phyloP scores from a whole-genome alignment of 1,284 basidiomycete genomes.

The Trametes pubescens region DNA sequence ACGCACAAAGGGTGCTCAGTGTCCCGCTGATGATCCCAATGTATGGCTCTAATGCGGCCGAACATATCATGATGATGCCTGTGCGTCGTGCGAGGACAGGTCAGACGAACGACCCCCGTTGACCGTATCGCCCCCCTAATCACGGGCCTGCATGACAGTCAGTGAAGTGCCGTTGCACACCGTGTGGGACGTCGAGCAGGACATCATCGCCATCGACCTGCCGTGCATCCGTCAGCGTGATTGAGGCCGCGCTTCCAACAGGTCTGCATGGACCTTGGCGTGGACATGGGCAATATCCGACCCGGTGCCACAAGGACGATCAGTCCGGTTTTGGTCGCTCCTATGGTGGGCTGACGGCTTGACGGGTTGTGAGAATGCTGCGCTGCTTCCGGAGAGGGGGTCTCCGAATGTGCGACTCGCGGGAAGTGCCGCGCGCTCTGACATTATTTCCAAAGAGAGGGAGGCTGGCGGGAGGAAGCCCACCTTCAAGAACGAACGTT shows the following conservation, averaged over 20 bases:
- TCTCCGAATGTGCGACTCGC: neutral
- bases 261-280: neutral
- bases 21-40: conserved; percentile 14
- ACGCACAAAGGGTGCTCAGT: conserved; percentile 6
- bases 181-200: conserved; percentile 7
- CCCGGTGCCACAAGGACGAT: conserved; percentile 30
- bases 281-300: conserved; percentile 5
- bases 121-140: conserved; percentile 21
- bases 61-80: conserved; percentile 32
- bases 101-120: conserved; percentile 7
- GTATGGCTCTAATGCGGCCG: conserved; percentile 21
- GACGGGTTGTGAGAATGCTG: conserved; percentile 11
- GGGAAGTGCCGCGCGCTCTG: neutral
- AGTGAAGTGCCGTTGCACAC: conserved; percentile 11
- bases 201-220: neutral
- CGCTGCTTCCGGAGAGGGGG: neutral
- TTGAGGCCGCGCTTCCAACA: neutral
- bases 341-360: conserved; percentile 8
- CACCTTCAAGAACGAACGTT: neutral
- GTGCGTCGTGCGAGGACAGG: neutral
- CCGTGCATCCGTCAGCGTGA: conserved; percentile 2
- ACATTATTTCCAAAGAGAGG: neutral
- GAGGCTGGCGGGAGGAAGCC: neutral
- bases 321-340: conserved; percentile 12
- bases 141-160: conserved; percentile 24